Percentiles rank a stretch among this genome's conserved stretches.
phyloP scores from a whole-genome alignment of 1,139 yeast species.

The Geotrichum restrictum region DNA sequence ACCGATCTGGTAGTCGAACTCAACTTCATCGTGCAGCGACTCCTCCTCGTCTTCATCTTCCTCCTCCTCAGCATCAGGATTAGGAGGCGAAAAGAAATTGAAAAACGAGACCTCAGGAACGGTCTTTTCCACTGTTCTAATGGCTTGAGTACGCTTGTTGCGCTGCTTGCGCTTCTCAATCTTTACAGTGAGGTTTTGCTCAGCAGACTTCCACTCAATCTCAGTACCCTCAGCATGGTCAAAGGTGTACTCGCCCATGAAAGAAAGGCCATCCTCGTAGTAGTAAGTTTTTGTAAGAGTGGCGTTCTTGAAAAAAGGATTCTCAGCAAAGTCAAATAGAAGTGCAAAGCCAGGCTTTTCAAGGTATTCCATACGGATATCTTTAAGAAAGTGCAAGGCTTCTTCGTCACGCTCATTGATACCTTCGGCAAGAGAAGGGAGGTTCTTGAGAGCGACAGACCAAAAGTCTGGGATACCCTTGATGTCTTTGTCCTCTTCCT shows the following conservation, averaged over 20 bases:
- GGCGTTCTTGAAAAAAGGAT: conserved; percentile 73
- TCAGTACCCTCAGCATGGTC: conserved; percentile 93
- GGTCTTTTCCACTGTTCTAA: conserved; percentile 90
- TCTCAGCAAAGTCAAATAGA: conserved; percentile 71
- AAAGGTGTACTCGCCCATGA: conserved; percentile 92
- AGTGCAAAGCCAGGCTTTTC: conserved; percentile 87
- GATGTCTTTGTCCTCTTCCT: conserved; percentile 42
- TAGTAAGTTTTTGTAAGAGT: conserved; percentile 78
- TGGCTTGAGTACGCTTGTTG: conserved; percentile 94
- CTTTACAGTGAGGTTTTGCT: conserved; percentile 74
- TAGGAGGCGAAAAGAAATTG: conserved; percentile 88
- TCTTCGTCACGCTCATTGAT: conserved; percentile 89
- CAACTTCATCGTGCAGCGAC: conserved; percentile 70
- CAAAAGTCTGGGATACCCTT: conserved; percentile 92
- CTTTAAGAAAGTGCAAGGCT: conserved; percentile 63
- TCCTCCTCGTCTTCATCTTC: conserved; percentile 48
- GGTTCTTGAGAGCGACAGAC: conserved; percentile 90
- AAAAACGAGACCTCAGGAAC: conserved; percentile 92
- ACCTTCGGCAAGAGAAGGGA: conserved; percentile 75
- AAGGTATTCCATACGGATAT: conserved; percentile 77
- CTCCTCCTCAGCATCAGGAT: conserved; percentile 47
- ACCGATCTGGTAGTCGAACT: conserved; percentile 90
- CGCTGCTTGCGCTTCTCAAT: conserved; percentile 96
- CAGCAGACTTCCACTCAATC: conserved; percentile 80
- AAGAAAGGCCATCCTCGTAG: conserved; percentile 45